phyloP scores from a whole-genome alignment of 2,329 filamentous ascomycete species.

The Venturia oleaginea region DNA sequence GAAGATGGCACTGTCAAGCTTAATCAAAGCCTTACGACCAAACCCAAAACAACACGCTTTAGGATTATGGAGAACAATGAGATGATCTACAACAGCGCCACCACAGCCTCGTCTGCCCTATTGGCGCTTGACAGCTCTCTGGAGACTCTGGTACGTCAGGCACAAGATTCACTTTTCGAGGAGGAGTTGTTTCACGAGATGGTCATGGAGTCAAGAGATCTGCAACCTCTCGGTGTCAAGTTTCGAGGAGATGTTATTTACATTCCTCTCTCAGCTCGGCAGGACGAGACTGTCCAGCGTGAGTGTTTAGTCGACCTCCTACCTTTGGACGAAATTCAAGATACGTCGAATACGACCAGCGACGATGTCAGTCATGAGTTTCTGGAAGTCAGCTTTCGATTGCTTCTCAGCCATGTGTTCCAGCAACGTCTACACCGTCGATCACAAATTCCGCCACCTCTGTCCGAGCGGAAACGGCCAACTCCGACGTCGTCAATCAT shows the following conservation, averaged over 20 bases:
- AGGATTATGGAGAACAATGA: conserved; percentile 50
- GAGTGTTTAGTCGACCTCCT: conserved; percentile 61
- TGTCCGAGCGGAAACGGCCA: conserved; percentile 41
- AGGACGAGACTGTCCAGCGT: conserved; percentile 28
- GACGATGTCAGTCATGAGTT: conserved; percentile 42
- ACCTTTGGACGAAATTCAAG: conserved; percentile 41
- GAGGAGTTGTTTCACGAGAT: conserved; percentile 90
- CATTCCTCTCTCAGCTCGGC: conserved; percentile 39
- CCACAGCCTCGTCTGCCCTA: conserved; percentile 19
- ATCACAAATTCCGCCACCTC: conserved; percentile 52
- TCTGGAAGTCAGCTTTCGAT: conserved; percentile 51
- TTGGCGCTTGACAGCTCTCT: conserved; percentile 47
- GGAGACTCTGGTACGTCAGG: conserved; percentile 61
- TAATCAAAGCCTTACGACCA: conserved; percentile 52
- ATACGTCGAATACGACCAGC: conserved; percentile 18
- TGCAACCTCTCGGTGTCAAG: conserved; percentile 34
- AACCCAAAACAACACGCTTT: conserved; percentile 56
- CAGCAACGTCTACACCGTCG: conserved; percentile 62
- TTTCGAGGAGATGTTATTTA: conserved; percentile 21
- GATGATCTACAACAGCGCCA: conserved; percentile 47
- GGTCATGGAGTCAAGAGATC: conserved; percentile 65
- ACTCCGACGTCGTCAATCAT: conserved; percentile 48
- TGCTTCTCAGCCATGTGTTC: conserved; percentile 73
- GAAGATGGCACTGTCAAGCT: conserved; percentile 67
- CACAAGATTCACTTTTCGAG: conserved; percentile 69